Conservation (phyloP, 2,329 filamentous ascomycete species). For the Catunica adiposa region DNA sequence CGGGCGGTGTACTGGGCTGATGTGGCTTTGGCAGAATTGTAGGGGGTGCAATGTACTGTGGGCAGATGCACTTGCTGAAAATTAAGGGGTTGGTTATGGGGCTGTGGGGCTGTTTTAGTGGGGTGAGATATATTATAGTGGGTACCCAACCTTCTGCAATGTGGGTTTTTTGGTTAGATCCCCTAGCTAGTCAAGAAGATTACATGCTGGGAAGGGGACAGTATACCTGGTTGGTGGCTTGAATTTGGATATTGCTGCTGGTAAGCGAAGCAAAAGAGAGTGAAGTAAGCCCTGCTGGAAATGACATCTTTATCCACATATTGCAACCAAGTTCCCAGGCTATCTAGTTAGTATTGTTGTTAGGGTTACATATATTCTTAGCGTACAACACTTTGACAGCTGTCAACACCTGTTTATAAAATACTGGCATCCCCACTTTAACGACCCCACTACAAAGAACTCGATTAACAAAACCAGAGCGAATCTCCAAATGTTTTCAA, state of each 20-base stretch:
- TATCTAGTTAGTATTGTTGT: not conserved
- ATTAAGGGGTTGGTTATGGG: not conserved
- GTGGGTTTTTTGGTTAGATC: too few species aligned
- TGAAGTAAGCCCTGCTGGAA: too few species aligned
- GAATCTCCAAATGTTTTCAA: constrained; percentile 3
- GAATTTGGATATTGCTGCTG: too few species aligned
- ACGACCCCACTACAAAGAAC: not conserved
- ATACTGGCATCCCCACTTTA: not conserved
- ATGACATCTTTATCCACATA: not conserved
- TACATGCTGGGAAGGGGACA: too few species aligned
- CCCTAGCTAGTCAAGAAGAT: too few species aligned
- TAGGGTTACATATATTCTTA: too few species aligned
- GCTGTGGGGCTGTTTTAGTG: not conserved
- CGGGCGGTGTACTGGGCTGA: not conserved
- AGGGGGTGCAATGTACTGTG: not conserved
- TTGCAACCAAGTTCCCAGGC: not conserved
- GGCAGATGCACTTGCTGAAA: too few species aligned
- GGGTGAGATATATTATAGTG: not conserved
- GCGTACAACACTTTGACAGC: too few species aligned
- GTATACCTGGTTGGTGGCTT: too few species aligned
- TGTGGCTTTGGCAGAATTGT: not conserved
- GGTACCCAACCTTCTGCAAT: too few species aligned
- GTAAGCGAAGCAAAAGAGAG: too few species aligned
- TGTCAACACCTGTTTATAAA: too few species aligned
- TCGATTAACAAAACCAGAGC: constrained; percentile 6